phyloP scores from a whole-genome alignment of 1,284 basidiomycete species.

The Porodaedalea pini region DNA sequence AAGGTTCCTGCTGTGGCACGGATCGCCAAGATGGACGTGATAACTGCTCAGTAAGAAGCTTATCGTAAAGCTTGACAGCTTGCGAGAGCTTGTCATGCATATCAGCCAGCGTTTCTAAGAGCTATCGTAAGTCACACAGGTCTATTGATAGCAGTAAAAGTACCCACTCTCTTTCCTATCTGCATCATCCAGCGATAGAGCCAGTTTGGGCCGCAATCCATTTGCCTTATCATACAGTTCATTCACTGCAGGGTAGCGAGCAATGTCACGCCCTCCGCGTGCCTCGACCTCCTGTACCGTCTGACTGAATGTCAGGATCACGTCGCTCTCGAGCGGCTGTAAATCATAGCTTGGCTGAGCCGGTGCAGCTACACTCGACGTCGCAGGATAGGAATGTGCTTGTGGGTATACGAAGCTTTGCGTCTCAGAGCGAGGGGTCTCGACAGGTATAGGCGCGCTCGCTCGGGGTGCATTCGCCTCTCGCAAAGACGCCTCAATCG shows the following conservation, averaged over 20 bases:
- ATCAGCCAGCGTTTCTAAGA: constrained; percentile 75
- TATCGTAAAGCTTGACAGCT: constrained; percentile 88
- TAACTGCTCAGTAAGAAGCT: constrained; percentile 81
- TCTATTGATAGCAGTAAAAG: background rate
- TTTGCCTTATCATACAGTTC: constrained; percentile 85
- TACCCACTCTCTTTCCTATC: constrained; percentile 80
- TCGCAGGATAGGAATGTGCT: constrained; percentile 34
- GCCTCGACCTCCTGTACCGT: constrained; percentile 82
- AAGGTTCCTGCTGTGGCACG: constrained; percentile 27
- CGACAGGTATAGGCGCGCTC: constrained; percentile 67
- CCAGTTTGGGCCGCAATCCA: constrained; percentile 77
- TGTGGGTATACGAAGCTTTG: constrained; percentile 29
- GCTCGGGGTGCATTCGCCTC: constrained; percentile 80
- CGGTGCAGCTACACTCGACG: constrained; percentile 44
- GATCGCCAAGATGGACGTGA: constrained; percentile 63
- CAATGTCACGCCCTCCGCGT: constrained; percentile 74
- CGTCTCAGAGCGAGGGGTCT: constrained; percentile 49
- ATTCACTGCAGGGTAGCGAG: constrained; percentile 77
- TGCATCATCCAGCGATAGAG: constrained; percentile 82
- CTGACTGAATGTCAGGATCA: constrained; percentile 85
- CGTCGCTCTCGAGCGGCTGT: constrained; percentile 74
- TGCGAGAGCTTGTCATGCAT: constrained; percentile 94
- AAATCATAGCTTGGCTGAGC: constrained; percentile 74
- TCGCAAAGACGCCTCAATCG: constrained; percentile 91
- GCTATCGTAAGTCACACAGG: constrained; percentile 1